Evolutionary conservation across 495 filamentous ascomycete genomes (phyloP).

Genomic region (Tuber calosporum): DNA sequence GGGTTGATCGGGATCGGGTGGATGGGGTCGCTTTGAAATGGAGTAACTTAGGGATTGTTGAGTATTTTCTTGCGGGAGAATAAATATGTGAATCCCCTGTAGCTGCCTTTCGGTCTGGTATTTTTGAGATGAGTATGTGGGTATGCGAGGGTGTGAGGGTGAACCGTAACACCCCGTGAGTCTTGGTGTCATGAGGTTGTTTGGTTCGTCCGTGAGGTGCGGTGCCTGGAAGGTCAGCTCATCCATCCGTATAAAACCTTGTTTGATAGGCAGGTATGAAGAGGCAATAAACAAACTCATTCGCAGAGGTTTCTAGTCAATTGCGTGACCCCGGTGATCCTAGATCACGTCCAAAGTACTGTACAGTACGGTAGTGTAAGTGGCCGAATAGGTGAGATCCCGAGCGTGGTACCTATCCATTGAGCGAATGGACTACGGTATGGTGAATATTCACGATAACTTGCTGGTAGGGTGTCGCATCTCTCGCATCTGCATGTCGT

Average conservation of each 20-base stretch:
- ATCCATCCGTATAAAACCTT: background rate
- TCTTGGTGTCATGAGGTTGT: background rate
- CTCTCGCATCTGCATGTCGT: constrained; percentile 1
- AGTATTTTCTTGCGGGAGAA: background rate
- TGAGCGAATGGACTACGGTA: background rate
- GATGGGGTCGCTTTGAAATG: background rate
- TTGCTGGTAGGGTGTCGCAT: background rate
- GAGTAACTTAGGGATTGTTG: background rate
- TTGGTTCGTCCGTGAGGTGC: background rate
- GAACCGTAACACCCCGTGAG: background rate
- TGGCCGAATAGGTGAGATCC: background rate
- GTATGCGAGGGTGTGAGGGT: background rate
- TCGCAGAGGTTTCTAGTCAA: background rate
- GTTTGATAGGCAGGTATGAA: background rate
- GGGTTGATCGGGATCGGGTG: background rate
- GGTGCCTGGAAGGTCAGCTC: background rate
- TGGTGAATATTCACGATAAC: background rate
- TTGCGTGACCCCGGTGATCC: background rate
- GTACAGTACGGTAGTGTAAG: background rate
- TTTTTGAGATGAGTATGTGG: background rate
- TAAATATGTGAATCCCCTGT: background rate
- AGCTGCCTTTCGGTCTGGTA: background rate
- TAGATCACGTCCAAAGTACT: background rate
- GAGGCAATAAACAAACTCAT: background rate
- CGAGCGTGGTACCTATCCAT: background rate